phyloP scores from a whole-genome alignment of 306 rosid species.

The Lotus japonicus region DNA sequence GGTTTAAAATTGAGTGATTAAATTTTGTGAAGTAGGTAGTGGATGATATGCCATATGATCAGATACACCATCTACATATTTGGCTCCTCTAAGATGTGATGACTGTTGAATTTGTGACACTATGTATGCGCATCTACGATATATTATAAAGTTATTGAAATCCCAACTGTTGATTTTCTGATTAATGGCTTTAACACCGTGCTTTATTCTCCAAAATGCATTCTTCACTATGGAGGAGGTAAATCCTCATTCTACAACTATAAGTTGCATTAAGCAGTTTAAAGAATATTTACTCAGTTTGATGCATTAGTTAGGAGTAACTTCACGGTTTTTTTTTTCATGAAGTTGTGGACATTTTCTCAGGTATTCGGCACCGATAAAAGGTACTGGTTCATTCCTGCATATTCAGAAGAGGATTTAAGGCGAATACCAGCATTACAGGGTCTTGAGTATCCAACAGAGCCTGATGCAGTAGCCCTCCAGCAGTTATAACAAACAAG shows the following conservation, averaged over 20 bases:
- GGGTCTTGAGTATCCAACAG: constrained; percentile 59
- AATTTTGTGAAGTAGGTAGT: not conserved
- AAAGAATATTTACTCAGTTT: not conserved
- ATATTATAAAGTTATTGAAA: too few species aligned
- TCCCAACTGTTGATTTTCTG: too few species aligned
- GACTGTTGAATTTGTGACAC: too few species aligned
- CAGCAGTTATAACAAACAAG: constrained; percentile 33
- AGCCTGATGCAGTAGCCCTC: constrained; percentile 36
- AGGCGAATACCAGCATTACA: constrained; percentile 50
- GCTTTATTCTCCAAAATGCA: too few species aligned
- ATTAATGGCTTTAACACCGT: too few species aligned
- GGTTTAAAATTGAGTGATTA: not conserved
- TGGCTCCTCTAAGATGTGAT: too few species aligned
- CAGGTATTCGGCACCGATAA: constrained; percentile 64
- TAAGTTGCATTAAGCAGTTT: not conserved
- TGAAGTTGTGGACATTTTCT: not conserved
- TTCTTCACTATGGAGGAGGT: too few species aligned
- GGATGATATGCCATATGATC: not conserved
- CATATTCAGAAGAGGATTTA: constrained; percentile 55
- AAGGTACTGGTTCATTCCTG: constrained; percentile 65
- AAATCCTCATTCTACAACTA: not conserved
- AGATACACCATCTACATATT: not conserved
- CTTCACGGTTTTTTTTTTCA: not conserved
- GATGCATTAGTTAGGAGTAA: not conserved
- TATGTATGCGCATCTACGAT: too few species aligned